phyloP scores from a whole-genome alignment of 2,329 filamentous ascomycete species.

The Cytospora paraplurivora region DNA sequence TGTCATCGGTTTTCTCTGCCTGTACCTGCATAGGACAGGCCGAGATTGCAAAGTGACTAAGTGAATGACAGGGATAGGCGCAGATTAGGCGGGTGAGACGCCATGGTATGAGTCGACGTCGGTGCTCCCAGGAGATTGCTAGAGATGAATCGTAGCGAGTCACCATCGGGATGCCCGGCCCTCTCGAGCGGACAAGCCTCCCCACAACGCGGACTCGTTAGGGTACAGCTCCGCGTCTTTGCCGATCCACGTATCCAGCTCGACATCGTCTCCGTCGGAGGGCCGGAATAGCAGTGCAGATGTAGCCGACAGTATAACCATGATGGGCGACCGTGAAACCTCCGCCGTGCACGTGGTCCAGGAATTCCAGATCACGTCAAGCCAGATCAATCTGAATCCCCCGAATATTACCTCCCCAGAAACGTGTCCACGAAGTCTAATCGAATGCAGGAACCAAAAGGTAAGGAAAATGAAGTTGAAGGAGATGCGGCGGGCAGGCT shows the following conservation, averaged over 20 bases:
- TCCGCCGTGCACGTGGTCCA: not conserved
- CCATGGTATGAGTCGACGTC: not conserved
- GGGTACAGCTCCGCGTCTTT: not conserved
- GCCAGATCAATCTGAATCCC: slow-evolving; percentile 28
- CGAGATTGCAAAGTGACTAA: not conserved
- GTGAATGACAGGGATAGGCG: not conserved
- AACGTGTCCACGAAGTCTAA: slow-evolving; percentile 39
- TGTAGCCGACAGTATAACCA: not conserved
- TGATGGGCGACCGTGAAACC: not conserved
- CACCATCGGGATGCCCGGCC: not conserved
- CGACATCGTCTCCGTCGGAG: not conserved
- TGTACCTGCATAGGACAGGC: not conserved
- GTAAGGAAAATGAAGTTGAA: slow-evolving; percentile 30
- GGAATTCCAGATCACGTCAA: slow-evolving; percentile 4
- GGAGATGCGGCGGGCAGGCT: slow-evolving; percentile 12
- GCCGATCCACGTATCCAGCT: not conserved
- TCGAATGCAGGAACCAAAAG: slow-evolving; percentile 31
- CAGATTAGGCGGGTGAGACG: not conserved
- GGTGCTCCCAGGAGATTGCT: not conserved
- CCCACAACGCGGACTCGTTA: not conserved
- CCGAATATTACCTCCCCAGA: slow-evolving; percentile 41
- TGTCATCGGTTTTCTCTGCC: not conserved
- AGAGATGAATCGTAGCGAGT: not conserved
- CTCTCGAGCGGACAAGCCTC: not conserved
- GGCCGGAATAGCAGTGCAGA: not conserved